Percentiles rank a stretch among this genome's conserved stretches.
These are phyloP conservation scores for Blepharisma stoltei DNA, from an alignment of 73 alveolate species.

Conservation along the genomic window DNA sequence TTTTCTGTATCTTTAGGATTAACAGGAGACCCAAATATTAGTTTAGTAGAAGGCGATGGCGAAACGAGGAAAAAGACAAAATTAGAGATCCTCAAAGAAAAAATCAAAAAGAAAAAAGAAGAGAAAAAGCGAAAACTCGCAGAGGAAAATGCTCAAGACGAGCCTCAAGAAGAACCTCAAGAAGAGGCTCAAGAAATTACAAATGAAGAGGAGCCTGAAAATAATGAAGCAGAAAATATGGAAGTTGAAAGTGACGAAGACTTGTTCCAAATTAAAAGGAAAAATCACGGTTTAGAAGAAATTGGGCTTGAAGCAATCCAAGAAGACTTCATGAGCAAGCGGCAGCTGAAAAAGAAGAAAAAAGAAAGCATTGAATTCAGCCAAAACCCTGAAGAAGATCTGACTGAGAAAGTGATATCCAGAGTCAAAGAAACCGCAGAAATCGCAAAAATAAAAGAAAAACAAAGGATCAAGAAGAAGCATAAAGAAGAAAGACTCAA, in stretches of 20 bases:
- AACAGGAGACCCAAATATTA: slow-evolving; percentile 77
- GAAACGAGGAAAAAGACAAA: slow-evolving; percentile 55
- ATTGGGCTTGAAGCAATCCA: neutral
- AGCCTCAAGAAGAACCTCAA: slow-evolving; percentile 36
- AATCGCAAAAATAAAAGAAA: no score
- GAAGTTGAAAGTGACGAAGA: slow-evolving; percentile 12
- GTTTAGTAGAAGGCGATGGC: slow-evolving; percentile 33
- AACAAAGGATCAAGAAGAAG: no score
- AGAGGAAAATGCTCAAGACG: slow-evolving; percentile 38
- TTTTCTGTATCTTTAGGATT: slow-evolving; percentile 89
- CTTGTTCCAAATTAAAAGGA: neutral
- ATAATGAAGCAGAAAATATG: slow-evolving; percentile 47
- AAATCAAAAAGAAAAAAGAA: slow-evolving; percentile 62
- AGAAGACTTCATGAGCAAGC: slow-evolving; percentile 30
- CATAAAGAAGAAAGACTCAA: no score
- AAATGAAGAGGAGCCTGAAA: slow-evolving; percentile 37
- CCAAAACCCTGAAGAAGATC: no score
- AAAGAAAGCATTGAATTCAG: neutral
- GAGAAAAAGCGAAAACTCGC: slow-evolving; percentile 54
- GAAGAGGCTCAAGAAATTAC: slow-evolving; percentile 38
- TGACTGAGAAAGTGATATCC: no score
- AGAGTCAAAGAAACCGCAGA: no score
- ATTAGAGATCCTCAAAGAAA: slow-evolving; percentile 57
- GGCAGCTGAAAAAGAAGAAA: slow-evolving; percentile 41
- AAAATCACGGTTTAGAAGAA: slow-evolving; percentile 22